Conservation (phyloP, 768 basidiomycete species). For the Psilocybe azurescens region DNA sequence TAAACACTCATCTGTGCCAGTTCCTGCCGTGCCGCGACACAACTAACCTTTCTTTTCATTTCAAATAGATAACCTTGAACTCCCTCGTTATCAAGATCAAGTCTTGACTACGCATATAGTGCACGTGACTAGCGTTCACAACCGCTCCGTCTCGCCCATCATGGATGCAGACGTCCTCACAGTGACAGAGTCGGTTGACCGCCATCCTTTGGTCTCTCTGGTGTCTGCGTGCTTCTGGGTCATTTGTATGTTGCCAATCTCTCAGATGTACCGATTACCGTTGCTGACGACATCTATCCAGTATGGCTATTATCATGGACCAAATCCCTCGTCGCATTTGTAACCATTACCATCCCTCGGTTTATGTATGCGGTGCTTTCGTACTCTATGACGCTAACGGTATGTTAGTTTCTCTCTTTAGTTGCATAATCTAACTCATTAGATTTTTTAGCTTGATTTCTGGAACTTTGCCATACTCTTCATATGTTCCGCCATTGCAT, state of each 20-base stretch:
- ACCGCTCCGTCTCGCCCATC: background rate
- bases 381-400: conserved; percentile 90
- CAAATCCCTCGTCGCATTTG: conserved; percentile 74
- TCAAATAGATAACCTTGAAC: background rate
- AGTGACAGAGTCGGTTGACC: conserved; percentile 36
- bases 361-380: conserved; percentile 80
- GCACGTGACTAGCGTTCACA: background rate
- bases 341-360: conserved; percentile 83
- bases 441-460: conserved; percentile 73
- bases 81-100: background rate
- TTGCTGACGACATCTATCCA: conserved; percentile 29
- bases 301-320: conserved; percentile 86
- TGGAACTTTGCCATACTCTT: conserved; percentile 89
- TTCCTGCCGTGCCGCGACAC: conserved; percentile 7
- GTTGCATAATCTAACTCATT: conserved; percentile 6
- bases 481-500: conserved; percentile 61
- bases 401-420: conserved; percentile 36
- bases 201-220: conserved; percentile 78
- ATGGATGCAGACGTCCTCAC: conserved; percentile 45
- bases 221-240: conserved; percentile 87
- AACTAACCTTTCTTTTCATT: conserved; percentile 4
- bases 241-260: conserved; percentile 48
- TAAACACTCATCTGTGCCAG: background rate
- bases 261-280: background rate
- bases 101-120: background rate